phyloP scores from a whole-genome alignment of 2,329 filamentous ascomycete genomes.

The Ophiocordyceps unilateralis region DNA sequence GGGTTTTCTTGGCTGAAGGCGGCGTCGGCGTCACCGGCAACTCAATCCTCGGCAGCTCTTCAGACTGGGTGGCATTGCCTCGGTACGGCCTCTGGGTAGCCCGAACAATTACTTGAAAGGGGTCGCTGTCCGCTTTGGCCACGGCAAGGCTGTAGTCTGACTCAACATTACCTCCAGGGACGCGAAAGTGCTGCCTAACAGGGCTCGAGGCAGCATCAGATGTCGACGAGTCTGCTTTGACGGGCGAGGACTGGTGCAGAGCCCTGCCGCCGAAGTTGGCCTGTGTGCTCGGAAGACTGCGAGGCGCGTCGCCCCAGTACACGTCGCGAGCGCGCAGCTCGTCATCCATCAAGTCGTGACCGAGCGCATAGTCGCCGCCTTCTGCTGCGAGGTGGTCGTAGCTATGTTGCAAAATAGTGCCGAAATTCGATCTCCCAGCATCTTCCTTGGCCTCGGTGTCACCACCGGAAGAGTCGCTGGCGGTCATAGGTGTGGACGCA shows the following conservation, averaged over 20 bases:
- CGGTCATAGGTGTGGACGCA: not conserved
- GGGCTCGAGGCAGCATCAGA: constrained; percentile 1
- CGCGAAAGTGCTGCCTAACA: not conserved
- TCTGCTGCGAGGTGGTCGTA: constrained; percentile 22
- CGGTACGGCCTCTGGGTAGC: constrained; percentile 6
- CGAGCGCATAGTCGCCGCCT: constrained; percentile 34
- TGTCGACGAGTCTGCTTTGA: constrained; percentile 1
- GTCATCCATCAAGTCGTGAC: constrained; percentile 37
- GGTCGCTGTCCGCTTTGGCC: constrained; percentile 6
- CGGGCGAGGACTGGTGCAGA: constrained; percentile 41
- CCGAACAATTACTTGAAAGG: constrained; percentile 7
- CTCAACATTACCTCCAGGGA: constrained; percentile 1
- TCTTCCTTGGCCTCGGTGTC: constrained; percentile 4
- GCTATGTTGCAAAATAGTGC: constrained; percentile 31
- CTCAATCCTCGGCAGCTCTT: constrained; percentile 11
- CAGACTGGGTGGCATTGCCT: constrained; percentile 15
- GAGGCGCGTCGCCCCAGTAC: constrained; percentile 42
- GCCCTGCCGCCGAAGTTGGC: constrained; percentile 49
- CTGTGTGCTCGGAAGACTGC: constrained; percentile 30
- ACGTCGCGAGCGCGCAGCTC: constrained; percentile 40
- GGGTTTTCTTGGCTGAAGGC: constrained; percentile 7
- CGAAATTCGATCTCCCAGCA: constrained; percentile 30
- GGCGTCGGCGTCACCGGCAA: constrained; percentile 7
- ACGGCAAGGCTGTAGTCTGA: not conserved
- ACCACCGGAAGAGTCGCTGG: constrained; percentile 1